These are phyloP conservation scores for Zygosaccharomyces bailii DNA, from an alignment of 805 yeast genomes.

Conservation along the genomic window DNA sequence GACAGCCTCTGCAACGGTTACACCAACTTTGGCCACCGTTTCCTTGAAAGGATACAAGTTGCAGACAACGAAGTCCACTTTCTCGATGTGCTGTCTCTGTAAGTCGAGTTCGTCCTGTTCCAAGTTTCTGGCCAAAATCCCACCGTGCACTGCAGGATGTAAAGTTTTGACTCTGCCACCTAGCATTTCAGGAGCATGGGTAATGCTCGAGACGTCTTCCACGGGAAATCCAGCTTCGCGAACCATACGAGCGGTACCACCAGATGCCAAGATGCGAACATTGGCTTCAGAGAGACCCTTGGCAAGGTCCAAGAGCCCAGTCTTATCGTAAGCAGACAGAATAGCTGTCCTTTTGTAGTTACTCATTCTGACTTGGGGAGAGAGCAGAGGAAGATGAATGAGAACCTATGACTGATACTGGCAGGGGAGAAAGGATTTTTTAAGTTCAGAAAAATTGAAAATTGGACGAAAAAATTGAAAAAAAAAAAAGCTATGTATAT, in stretches of 20 bases:
- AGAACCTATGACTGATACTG: too few relatives aligned
- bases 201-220: constrained; percentile 89
- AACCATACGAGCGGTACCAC: constrained; percentile 92
- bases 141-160: constrained; percentile 99
- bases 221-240: constrained; percentile 98
- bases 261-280: constrained; percentile 92
- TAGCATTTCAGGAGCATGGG: constrained; percentile 98
- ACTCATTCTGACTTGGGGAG: constrained; percentile 12
- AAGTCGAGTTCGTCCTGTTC: constrained; percentile 89
- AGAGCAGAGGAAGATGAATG: neutral
- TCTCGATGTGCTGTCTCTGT: constrained; percentile 83
- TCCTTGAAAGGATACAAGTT: constrained; percentile 98
- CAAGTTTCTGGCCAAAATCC: constrained; percentile 90
- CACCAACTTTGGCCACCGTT: constrained; percentile 92
- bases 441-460: neutral
- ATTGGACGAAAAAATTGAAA: too few relatives aligned
- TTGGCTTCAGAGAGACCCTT: constrained; percentile 87
- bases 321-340: constrained; percentile 94
- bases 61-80: constrained; percentile 96
- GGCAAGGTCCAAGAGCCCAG: constrained; percentile 93
- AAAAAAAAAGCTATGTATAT: too few relatives aligned
- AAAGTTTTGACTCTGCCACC: constrained; percentile 98
- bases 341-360: constrained; percentile 77
- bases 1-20: constrained; percentile 94
- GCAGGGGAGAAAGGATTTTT: neutral